Conservation (phyloP, 345 rosid species). For the Clarkia xantiana region DNA sequence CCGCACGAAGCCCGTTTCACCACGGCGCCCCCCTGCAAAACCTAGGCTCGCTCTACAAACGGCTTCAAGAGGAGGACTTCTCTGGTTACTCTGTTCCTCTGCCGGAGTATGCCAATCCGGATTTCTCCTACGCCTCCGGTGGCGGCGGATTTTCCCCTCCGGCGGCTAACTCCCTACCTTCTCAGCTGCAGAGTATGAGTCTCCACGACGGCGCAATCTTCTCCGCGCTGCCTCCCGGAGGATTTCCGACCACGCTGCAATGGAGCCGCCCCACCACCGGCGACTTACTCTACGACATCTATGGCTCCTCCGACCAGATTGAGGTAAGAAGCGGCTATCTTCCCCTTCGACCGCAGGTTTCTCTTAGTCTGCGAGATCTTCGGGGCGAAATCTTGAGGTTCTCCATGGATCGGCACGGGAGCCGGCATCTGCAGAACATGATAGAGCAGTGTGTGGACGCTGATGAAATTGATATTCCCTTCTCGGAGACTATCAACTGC, state of each 20-base stretch:
- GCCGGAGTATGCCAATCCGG: neutral
- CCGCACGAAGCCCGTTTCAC: constrained; percentile 1
- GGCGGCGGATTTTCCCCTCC: neutral
- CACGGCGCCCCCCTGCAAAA: constrained; percentile 13
- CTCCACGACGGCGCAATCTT: neutral
- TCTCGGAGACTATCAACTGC: constrained; percentile 19
- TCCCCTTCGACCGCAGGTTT: neutral
- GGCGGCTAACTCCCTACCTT: neutral
- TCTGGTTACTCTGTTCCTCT: constrained; percentile 46
- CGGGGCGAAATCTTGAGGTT: constrained; percentile 18
- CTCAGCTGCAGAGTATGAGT: neutral
- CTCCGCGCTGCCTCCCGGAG: neutral
- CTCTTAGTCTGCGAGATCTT: constrained; percentile 13
- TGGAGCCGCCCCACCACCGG: neutral
- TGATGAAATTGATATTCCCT: constrained; percentile 28
- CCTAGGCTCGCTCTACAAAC: neutral
- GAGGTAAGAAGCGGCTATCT: neutral
- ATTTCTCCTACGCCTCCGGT: neutral
- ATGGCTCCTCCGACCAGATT: neutral
- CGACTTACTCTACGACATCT: neutral
- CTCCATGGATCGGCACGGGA: constrained; percentile 23
- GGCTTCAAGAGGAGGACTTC: neutral
- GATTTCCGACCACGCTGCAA: neutral
- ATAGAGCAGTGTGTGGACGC: constrained; percentile 13
- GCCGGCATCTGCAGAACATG: constrained; percentile 15